phyloP scores from a whole-genome alignment of 345 rosid species.

The Aquilaria yunnanensis region DNA sequence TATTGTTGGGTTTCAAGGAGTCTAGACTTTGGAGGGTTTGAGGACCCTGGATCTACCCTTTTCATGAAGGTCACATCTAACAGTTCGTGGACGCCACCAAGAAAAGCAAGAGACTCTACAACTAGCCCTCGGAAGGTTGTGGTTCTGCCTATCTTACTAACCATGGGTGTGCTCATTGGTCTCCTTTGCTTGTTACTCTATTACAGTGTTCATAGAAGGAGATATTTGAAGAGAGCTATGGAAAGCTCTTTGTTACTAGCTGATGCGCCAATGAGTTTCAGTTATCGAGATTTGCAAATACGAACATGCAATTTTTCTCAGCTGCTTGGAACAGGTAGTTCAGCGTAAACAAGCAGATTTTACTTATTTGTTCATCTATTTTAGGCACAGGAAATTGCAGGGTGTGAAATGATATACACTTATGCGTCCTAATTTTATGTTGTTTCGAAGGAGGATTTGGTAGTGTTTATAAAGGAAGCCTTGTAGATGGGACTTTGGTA shows the following conservation, averaged over 20 bases:
- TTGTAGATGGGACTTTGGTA: constrained; percentile 39
- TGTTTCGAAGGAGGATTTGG: constrained; percentile 68
- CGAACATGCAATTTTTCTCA: constrained; percentile 60
- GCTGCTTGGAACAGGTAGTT: constrained; percentile 75
- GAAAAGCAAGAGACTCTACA: constrained; percentile 2
- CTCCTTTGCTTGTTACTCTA: constrained; percentile 64
- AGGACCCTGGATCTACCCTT: constrained; percentile 71
- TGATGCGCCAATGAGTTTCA: constrained; percentile 66
- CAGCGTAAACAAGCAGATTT: neutral
- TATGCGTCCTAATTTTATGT: neutral
- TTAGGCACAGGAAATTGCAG: too few relatives aligned
- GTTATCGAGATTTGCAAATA: constrained; percentile 63
- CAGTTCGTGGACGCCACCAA: constrained; percentile 23
- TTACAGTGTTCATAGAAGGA: constrained; percentile 50
- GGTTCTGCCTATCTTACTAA: constrained; percentile 53
- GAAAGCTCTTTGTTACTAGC: constrained; percentile 48
- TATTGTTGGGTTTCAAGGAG: constrained; percentile 80
- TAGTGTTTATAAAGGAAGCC: constrained; percentile 62
- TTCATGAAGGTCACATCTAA: constrained; percentile 59
- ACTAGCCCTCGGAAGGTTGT: constrained; percentile 32
- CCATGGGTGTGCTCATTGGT: constrained; percentile 51
- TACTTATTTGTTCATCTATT: too few relatives aligned
- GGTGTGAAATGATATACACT: too few relatives aligned
- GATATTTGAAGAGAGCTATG: constrained; percentile 41
- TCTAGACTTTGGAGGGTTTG: constrained; percentile 73